A percentile compares a stretch with the other conserved stretches of the same genome.
phyloP scores from a whole-genome alignment of 768 basidiomycete genomes.

The Holtermanniella nyarrowii region DNA sequence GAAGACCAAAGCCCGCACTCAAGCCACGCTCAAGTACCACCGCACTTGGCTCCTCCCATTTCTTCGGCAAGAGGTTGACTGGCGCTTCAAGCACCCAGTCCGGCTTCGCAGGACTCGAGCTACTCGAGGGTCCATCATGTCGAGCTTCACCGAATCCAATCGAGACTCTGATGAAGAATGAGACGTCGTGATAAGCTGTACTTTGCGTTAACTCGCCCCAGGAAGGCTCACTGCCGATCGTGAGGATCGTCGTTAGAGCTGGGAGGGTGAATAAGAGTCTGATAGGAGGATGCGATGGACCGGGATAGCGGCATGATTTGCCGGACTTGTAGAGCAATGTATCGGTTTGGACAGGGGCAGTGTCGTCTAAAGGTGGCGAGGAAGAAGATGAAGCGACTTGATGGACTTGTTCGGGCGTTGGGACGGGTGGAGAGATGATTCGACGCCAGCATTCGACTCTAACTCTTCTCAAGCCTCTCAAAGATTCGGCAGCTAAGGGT shows the following conservation, averaged over 20 bases:
- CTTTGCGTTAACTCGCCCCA: constrained; percentile 68
- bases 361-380: not conserved
- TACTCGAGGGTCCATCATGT: not conserved
- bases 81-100: constrained; percentile 17
- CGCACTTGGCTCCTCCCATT: constrained; percentile 20
- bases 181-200: constrained; percentile 71
- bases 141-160: constrained; percentile 52
- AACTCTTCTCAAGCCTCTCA: constrained; percentile 28
- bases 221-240: constrained; percentile 47
- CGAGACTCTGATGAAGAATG: constrained; percentile 63
- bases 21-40: constrained; percentile 17
- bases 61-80: constrained; percentile 16
- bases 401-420: not conserved
- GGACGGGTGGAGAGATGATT: constrained; percentile 7
- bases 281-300: constrained; percentile 54
- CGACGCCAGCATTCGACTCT: constrained; percentile 33
- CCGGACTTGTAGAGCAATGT: constrained; percentile 69
- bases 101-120: not conserved
- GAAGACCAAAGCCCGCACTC: constrained; percentile 9
- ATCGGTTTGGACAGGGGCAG: constrained; percentile 29
- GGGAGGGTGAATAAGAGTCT: constrained; percentile 63
- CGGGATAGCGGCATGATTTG: constrained; percentile 83
- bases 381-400: constrained; percentile 2
- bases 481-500: constrained; percentile 9
- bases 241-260: constrained; percentile 23